A percentile compares a stretch with the other conserved stretches of the same genome.
Conservation (phyloP, 495 filamentous ascomycete genomes). For the Stereocaulon alpinum region DNA sequence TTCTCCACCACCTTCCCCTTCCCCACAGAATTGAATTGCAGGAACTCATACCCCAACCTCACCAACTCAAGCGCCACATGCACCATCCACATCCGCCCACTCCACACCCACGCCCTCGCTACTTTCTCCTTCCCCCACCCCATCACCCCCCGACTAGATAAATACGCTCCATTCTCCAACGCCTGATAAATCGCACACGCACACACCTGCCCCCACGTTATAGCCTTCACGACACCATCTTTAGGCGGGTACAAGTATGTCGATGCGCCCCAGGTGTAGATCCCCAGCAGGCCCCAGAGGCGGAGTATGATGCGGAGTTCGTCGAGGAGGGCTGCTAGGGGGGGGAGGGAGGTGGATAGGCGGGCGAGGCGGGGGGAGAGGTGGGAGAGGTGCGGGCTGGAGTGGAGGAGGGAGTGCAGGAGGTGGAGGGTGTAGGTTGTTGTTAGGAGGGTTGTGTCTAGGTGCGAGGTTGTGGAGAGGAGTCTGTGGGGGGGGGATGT, state of each 20-base stretch:
- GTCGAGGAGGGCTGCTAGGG: conserved; percentile 42
- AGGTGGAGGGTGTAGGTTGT: conserved; percentile 54
- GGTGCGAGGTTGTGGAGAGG: conserved; percentile 47
- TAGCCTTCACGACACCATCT: conserved; percentile 33
- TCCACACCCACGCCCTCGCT: conserved; percentile 57
- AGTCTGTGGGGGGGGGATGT: conserved; percentile 26
- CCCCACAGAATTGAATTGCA: conserved; percentile 15
- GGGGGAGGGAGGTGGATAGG: conserved; percentile 18
- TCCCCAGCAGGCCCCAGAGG: conserved; percentile 65
- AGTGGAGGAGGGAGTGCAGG: conserved; percentile 27
- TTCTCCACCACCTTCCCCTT: conserved; percentile 28
- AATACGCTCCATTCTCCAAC: conserved; percentile 76
- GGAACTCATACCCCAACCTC: conserved; percentile 42
- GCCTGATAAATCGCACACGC: conserved; percentile 60
- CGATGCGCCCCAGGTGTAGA: conserved; percentile 61
- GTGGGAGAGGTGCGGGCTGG: conserved; percentile 17
- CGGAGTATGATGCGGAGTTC: conserved; percentile 65
- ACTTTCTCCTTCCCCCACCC: conserved; percentile 43
- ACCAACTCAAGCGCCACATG: conserved; percentile 70
- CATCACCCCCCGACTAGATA: conserved; percentile 59
- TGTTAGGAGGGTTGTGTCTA: conserved; percentile 51
- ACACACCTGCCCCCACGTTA: conserved; percentile 59
- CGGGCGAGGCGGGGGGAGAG: conserved; percentile 31
- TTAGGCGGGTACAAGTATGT: conserved; percentile 41
- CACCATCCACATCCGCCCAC: conserved; percentile 65